A percentile compares a stretch with the other conserved stretches of the same genome.
These are phyloP conservation scores for Tubosaeta brunneosetosa DNA, from an alignment of 768 basidiomycete species.

Conservation along the genomic window DNA sequence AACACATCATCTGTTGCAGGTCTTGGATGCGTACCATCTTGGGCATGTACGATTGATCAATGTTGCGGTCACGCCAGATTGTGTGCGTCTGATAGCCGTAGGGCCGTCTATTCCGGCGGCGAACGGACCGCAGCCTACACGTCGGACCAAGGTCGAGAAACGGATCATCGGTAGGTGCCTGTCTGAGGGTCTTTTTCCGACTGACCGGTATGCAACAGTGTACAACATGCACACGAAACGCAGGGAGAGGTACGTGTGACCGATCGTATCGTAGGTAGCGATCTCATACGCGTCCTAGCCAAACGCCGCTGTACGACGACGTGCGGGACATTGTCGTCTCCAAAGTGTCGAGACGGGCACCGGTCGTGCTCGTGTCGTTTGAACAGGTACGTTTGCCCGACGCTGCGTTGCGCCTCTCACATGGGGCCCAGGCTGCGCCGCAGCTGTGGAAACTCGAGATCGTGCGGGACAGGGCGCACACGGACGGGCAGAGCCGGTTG, in stretches of 20 bases:
- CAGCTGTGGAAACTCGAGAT: slow-evolving; percentile 72
- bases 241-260: slow-evolving; percentile 40
- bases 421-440: slow-evolving; percentile 49
- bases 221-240: slow-evolving; percentile 44
- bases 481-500: slow-evolving; percentile 20
- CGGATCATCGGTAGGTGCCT: slow-evolving; percentile 42
- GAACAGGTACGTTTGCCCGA: slow-evolving; percentile 17
- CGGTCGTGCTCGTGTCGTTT: slow-evolving; percentile 39
- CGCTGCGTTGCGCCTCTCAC: not conserved
- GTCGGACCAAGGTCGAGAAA: slow-evolving; percentile 46
- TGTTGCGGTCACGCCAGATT: slow-evolving; percentile 45
- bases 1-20: slow-evolving; percentile 11
- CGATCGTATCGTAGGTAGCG: not conserved
- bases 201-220: slow-evolving; percentile 27
- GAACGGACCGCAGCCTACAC: slow-evolving; percentile 42
- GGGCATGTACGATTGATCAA: slow-evolving; percentile 45
- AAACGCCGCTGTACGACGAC: slow-evolving; percentile 49
- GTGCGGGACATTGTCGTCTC: slow-evolving; percentile 49
- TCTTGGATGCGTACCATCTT: slow-evolving; percentile 39
- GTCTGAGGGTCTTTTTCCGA: not conserved
- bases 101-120: slow-evolving; percentile 40
- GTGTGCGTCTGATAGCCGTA: slow-evolving; percentile 42
- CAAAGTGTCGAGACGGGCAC: slow-evolving; percentile 38
- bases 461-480: slow-evolving; percentile 45
- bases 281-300: slow-evolving; percentile 28